Evolutionary conservation across 345 rosid genomes (phyloP).

Genomic region (Gossypium herbaceum): DNA sequence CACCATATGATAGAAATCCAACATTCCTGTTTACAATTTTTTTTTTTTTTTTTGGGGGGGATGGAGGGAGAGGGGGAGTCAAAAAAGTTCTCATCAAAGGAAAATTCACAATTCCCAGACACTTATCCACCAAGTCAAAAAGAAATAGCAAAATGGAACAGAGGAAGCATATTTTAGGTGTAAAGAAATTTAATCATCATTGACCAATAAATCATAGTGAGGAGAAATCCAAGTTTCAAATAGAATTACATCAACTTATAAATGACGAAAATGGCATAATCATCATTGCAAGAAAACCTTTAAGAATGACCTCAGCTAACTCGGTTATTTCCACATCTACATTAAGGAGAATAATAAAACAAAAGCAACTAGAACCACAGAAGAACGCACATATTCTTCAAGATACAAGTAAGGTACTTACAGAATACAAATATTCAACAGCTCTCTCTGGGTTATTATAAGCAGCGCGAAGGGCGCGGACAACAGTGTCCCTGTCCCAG

Average conservation of each 20-base stretch:
- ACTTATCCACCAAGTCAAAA: background rate
- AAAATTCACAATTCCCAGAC: background rate
- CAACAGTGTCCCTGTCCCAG: slow-evolving; percentile 86
- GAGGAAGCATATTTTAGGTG: background rate
- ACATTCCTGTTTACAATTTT: background rate
- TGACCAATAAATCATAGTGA: background rate
- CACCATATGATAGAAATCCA: background rate
- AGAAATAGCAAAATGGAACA: too few relatives aligned
- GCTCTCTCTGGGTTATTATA: slow-evolving; percentile 96
- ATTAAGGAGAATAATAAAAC: background rate
- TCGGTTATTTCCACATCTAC: background rate
- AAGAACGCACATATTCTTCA: too few relatives aligned
- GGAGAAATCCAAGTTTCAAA: background rate
- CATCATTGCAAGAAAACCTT: background rate
- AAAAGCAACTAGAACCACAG: too few relatives aligned
- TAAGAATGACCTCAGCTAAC: background rate
- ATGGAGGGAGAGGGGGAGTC: background rate
- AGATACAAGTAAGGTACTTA: slow-evolving; percentile 39
- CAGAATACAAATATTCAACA: slow-evolving; percentile 90
- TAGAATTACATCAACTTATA: background rate
- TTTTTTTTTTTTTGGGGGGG: background rate
- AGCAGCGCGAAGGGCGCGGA: slow-evolving; percentile 94
- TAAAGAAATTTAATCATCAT: background rate
- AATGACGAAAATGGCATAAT: background rate
- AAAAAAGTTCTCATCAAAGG: background rate